Evolutionary conservation across 129 eudicot genomes (phyloP).

Genomic region (carrot (Daucus carota)): DNA sequence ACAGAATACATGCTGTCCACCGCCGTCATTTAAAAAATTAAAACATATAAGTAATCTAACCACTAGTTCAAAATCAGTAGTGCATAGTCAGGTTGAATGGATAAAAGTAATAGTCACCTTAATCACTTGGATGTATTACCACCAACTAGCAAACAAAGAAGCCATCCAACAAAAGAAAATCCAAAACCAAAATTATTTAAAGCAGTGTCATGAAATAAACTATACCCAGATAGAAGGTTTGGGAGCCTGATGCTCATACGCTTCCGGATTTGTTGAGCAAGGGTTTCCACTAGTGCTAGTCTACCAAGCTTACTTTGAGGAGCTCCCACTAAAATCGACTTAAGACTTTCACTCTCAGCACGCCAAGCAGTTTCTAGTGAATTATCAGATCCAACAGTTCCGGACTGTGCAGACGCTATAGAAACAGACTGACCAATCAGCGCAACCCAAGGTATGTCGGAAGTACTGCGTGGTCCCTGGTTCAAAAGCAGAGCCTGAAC

Average conservation of each 20-base stretch:
- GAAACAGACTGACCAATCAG: slow-evolving; percentile 95
- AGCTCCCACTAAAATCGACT: slow-evolving; percentile 84
- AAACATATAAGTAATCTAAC: background rate
- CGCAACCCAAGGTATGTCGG: slow-evolving; percentile 94
- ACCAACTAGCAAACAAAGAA: background rate
- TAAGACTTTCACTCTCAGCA: slow-evolving; percentile 94
- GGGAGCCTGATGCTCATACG: slow-evolving; percentile 95
- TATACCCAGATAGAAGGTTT: slow-evolving; percentile 92
- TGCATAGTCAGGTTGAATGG: background rate
- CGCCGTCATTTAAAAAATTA: background rate
- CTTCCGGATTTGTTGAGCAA: slow-evolving; percentile 82
- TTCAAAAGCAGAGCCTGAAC: slow-evolving; percentile 93
- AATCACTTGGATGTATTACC: background rate
- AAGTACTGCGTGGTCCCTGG: slow-evolving; percentile 94
- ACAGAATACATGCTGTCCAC: background rate
- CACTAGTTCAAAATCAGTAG: background rate
- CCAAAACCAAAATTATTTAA: background rate
- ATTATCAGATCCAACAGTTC: slow-evolving; percentile 77
- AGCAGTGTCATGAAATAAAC: slow-evolving; percentile 9
- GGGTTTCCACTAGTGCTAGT: slow-evolving; percentile 86
- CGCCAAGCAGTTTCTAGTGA: slow-evolving; percentile 98
- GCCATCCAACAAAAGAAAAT: background rate
- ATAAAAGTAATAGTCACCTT: background rate
- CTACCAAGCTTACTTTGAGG: slow-evolving; percentile 97
- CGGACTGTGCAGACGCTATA: slow-evolving; percentile 89